A percentile compares a stretch with the other conserved stretches of the same genome.
These are phyloP conservation scores for Eucalyptus sideroxylon DNA, from an alignment of 345 rosid genomes.

Conservation along the genomic window DNA sequence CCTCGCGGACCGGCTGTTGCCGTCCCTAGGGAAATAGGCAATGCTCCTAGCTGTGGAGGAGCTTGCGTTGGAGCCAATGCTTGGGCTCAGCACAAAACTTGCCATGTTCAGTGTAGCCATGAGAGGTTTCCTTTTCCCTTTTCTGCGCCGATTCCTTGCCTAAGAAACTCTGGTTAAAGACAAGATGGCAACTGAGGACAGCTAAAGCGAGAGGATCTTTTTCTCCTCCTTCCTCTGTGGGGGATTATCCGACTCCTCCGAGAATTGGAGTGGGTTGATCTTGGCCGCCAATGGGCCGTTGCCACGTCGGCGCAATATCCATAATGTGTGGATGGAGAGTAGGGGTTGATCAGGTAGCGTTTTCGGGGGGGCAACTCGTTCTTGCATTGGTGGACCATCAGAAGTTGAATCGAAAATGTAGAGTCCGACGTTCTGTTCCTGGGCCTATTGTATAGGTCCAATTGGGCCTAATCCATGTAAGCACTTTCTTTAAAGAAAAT, in stretches of 20 bases:
- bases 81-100: neutral
- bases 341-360: neutral
- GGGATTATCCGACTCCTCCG: neutral
- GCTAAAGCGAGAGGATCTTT: neutral
- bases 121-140: neutral
- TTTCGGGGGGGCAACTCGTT: neutral
- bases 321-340: neutral
- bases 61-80: neutral
- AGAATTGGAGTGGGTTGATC: neutral
- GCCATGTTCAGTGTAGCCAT: constrained; percentile 9
- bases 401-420: neutral
- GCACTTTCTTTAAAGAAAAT: neutral
- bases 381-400: neutral
- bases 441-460: neutral
- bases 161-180: neutral
- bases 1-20: neutral
- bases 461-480: neutral
- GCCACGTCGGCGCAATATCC: neutral
- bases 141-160: neutral
- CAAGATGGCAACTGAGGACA: neutral
- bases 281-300: neutral
- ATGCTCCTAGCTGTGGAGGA: neutral
- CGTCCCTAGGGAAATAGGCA: constrained; percentile 1
- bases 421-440: neutral
- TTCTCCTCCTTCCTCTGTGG: neutral